Conservation (phyloP, 495 filamentous ascomycete species). For the Amniculicola lignicola region DNA sequence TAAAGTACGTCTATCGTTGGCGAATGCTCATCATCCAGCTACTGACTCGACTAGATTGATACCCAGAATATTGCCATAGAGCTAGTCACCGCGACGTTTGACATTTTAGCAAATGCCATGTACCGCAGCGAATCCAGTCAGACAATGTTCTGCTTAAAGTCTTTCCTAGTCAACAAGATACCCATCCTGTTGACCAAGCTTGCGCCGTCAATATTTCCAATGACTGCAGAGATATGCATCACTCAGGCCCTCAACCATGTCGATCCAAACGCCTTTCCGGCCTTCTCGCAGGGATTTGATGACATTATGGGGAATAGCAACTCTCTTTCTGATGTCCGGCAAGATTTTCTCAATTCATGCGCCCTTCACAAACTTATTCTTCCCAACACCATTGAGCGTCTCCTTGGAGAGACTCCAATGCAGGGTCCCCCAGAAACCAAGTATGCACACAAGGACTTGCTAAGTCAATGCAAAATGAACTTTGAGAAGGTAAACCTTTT, state of each 20-base stretch:
- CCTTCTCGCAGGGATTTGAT: conserved; percentile 76
- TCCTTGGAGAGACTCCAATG: conserved; percentile 84
- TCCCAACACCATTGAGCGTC: conserved; percentile 69
- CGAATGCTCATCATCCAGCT: neutral
- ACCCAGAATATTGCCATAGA: conserved; percentile 56
- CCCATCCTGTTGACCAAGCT: conserved; percentile 72
- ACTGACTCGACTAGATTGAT: conserved; percentile 24
- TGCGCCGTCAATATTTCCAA: conserved; percentile 55
- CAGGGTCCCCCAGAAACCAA: conserved; percentile 70
- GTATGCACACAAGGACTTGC: conserved; percentile 72
- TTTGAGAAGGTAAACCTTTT: conserved; percentile 69
- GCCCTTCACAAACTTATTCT: conserved; percentile 78
- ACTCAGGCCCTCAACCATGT: conserved; percentile 71
- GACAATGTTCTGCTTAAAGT: conserved; percentile 74
- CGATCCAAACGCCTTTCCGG: conserved; percentile 75
- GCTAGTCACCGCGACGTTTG: conserved; percentile 82
- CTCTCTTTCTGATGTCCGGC: conserved; percentile 75
- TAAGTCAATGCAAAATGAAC: conserved; percentile 69
- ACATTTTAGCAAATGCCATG: conserved; percentile 81
- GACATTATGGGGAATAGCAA: conserved; percentile 65
- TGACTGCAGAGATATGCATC: conserved; percentile 74
- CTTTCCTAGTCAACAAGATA: conserved; percentile 91
- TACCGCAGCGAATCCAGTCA: conserved; percentile 71
- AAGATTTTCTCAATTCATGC: conserved; percentile 91
- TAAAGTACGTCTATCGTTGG: conserved; percentile 48